Conservation (phyloP, 495 filamentous ascomycete genomes). For the Chlorociboria aeruginascens region DNA sequence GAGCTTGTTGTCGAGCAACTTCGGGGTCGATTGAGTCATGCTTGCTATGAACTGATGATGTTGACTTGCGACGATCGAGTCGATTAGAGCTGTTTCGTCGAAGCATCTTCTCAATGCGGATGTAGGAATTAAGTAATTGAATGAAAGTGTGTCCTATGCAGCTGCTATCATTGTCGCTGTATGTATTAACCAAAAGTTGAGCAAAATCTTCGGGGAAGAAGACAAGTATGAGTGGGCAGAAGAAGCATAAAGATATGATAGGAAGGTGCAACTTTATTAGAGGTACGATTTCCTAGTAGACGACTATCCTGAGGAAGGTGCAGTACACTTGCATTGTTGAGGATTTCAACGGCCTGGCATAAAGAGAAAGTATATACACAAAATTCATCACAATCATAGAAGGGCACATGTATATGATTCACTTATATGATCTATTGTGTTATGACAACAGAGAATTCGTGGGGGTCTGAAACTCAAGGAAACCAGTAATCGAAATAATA, state of each 20-base stretch:
- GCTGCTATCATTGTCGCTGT: conserved; percentile 7
- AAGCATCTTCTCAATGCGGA: conserved; percentile 28
- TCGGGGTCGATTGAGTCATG: conserved; percentile 38
- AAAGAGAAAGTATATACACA: too few species aligned
- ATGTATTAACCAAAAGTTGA: conserved; percentile 20
- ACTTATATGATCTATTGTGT: conserved; percentile 9
- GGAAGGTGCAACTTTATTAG: neutral
- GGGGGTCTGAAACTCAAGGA: conserved; percentile 12
- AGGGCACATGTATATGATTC: too few species aligned
- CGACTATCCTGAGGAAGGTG: too few species aligned
- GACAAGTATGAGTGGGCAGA: neutral
- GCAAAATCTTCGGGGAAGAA: neutral
- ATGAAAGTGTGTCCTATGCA: conserved; percentile 15
- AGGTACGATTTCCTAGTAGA: too few species aligned
- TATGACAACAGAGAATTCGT: conserved; percentile 11
- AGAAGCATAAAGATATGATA: neutral
- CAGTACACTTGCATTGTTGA: too few species aligned
- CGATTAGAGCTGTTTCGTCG: conserved; percentile 31
- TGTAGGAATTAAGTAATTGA: conserved; percentile 11
- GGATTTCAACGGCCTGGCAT: too few species aligned
- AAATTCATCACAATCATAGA: too few species aligned
- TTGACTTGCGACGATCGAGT: conserved; percentile 50
- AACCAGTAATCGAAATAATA: conserved; percentile 21
- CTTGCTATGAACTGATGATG: conserved; percentile 42
- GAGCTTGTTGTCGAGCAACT: conserved; percentile 47